Base-by-base conservation (phyloP, 331 rosid species). In the Quercus tomentella region DNA sequence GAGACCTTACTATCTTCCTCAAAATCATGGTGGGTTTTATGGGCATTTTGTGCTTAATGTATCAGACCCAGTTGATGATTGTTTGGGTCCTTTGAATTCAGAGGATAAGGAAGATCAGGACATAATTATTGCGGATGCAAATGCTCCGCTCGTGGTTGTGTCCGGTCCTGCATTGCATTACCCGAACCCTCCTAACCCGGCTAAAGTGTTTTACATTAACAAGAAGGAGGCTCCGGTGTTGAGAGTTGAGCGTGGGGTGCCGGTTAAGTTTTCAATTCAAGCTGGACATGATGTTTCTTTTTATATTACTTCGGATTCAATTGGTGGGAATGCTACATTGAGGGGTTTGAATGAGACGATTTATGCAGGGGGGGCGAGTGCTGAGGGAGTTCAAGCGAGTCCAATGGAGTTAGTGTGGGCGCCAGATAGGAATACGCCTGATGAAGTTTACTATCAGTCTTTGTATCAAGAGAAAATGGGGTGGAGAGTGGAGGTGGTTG, bases 181-280 rank as follows among this genome's bases (percentile, higher is more conserved):
- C 74, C 98, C 97, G 2, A 86, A 91, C 80, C 98, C 98, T 51
- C 98, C 98, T 0, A 89, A 91, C 83, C 98, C 97, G 4, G 75
- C 73, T 0, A 94, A 85, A 88, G 95, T 94, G 80, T 77, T 94
- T 61, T 92, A 82, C 87, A 87, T 94, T 72, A 94, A 94, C 87
- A 94, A 94, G 89, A 94, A 91, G 81, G 98, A 91, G 84, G 90
- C 97, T 71, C 97, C 97, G 5, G 78, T 94, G n/a, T 77, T 94
- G 82, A 91, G 94, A 79, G 97, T 94, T 15, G 98, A 94, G 78
- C 88, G 97, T 83, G 97, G 98, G 76, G 94, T 94, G 83, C 93
- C 87, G 0, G 95, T 94, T 77, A 91, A 80, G 81, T 94, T 94
- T 78, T 94, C 94, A 0, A 86, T 94, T 52, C 95, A 94, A 79